Base-by-base conservation (phyloP, 2,329 filamentous ascomycete genomes). In the Microcyclosporella mali region DNA sequence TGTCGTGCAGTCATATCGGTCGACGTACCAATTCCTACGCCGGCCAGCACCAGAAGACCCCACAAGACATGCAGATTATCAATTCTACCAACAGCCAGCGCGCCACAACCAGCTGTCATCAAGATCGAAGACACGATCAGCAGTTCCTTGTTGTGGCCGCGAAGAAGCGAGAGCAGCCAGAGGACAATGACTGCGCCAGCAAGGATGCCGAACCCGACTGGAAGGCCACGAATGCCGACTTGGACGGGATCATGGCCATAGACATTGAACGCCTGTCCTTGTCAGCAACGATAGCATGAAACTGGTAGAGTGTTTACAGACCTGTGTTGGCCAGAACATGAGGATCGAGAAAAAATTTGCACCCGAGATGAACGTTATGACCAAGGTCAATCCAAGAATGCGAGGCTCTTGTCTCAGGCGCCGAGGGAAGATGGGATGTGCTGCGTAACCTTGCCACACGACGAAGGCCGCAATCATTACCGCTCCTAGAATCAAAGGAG, bases 161-260 rank as follows among this genome's bases (percentile, higher is more conserved):
- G 70, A 52, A 79, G 72, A 8, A 74, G 61, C 14, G 75, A 77
- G n/a, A 85, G 67, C 2, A 82, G 65, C 50, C 69, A 69, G 1
- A 84, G 69, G 2, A 77, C 73, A 46, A 81, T 67, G 40, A 74
- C 73, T 14, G 80, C 79, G 8, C 82, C 82, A 16, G 63, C 64
- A 16, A 84, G 67, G 52, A 84, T 80, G 12, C 73, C 72, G 47
- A 83, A 78, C 2, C 77, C 79, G 47, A 84, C 71, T 1, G 81
- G 80, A 4, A 85, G 58, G 37, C 78, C 78, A 41, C 81, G 74
- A 43, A 85, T 62, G 9, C 82, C 82, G 37, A 84, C 74, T 14
- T 70, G 72, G n/a, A 81, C 62, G 0, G 80, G 79, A 46, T 83
- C 77, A 49, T 84, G 77, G 6, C 60, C 61, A 39, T 56, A 61